Conservation (phyloP, 768 basidiomycete genomes). For the Boletus vinaceobasis region DNA sequence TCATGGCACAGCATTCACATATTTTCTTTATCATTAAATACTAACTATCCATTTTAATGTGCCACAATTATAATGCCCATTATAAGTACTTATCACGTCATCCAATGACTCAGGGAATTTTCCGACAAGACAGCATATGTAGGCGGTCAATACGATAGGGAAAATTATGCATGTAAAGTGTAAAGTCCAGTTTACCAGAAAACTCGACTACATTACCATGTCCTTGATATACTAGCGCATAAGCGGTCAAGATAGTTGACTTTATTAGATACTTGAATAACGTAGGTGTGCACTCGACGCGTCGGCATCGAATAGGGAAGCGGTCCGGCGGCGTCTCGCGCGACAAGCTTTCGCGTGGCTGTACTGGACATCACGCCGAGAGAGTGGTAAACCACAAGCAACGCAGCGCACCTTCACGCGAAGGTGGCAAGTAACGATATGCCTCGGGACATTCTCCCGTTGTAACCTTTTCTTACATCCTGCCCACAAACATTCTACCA, state of each 20-base stretch:
- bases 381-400: slow-evolving; percentile 12
- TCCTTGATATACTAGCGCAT: background rate
- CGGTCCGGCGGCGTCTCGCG: background rate
- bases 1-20: too few species aligned
- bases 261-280: background rate
- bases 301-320: background rate
- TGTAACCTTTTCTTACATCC: slow-evolving; percentile 8
- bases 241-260: background rate
- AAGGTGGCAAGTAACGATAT: slow-evolving; percentile 17
- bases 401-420: slow-evolving; percentile 6
- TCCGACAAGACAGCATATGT: background rate
- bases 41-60: too few species aligned
- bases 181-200: background rate
- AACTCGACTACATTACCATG: background rate
- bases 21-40: too few species aligned
- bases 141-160: background rate
- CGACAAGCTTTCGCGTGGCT: slow-evolving; percentile 15
- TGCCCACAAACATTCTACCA: slow-evolving; percentile 4
- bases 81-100: too few species aligned
- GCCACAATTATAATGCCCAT: too few species aligned
- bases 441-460: slow-evolving; percentile 19
- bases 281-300: background rate
- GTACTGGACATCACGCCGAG: slow-evolving; percentile 19
- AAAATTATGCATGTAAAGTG: background rate
- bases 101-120: too few species aligned